These are phyloP conservation scores for Chamaecrista fasciculata DNA, from an alignment of 306 rosid genomes.

Conservation along the genomic window DNA sequence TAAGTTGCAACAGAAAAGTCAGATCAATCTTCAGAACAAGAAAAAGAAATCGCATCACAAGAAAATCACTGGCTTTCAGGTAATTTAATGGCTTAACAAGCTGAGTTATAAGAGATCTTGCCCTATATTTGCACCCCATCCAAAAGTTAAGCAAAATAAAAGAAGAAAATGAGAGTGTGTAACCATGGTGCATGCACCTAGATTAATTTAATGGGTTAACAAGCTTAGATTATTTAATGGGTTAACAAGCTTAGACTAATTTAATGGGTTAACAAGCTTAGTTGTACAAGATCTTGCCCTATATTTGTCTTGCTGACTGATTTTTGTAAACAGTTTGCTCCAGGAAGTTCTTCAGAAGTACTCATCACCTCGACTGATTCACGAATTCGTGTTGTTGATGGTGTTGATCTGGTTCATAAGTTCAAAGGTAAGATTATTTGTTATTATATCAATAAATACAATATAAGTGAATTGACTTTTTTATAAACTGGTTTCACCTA, in stretches of 20 bases:
- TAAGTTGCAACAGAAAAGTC: constrained; percentile 64
- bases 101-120: constrained; percentile 14
- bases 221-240: too few relatives aligned
- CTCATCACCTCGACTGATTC: constrained; percentile 85
- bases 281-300: too few relatives aligned
- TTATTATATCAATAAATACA: not conserved
- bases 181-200: constrained; percentile 1
- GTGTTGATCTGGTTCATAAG: constrained; percentile 68
- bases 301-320: constrained; percentile 21
- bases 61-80: constrained; percentile 96
- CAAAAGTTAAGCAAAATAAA: not conserved
- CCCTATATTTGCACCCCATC: not conserved
- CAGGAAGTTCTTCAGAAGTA: constrained; percentile 89
- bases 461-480: not conserved
- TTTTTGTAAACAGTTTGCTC: constrained; percentile 69
- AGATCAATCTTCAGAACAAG: constrained; percentile 84
- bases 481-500: not conserved
- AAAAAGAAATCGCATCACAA: constrained; percentile 69
- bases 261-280: too few relatives aligned
- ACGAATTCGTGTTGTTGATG: constrained; percentile 78
- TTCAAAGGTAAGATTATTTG: constrained; percentile 57
- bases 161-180: not conserved
- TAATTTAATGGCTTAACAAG: constrained; percentile 33
- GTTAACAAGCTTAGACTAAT: too few relatives aligned
- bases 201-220: too few relatives aligned